Base-by-base conservation (phyloP, 169 alveolate species). In the Plasmodium fragile region DNA sequence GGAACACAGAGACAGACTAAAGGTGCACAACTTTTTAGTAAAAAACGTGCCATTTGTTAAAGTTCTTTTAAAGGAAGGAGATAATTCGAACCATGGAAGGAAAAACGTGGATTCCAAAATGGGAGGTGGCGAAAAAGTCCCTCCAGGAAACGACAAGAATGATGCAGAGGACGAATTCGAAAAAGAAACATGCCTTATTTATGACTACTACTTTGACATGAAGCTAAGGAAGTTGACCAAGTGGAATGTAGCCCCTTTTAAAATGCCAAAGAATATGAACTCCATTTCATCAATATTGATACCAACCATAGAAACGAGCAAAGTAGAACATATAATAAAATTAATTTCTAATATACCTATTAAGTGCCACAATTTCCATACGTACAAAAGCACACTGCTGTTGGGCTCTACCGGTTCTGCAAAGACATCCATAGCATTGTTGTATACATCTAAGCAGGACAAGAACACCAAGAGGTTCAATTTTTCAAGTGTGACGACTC, bases 341-440 rank as follows among this genome's bases (percentile, higher is more conserved):
- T 96, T 91, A 89, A 96, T 98, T 80, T 95, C 97, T 72, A 93
- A 82, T 65, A 92, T 97, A 30, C 98, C 98, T 43, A 95, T 91
- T 70, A 70, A 52, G n/a, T 91, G 92, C 39, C 69, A 81, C 65
- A 91, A 91, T 69, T 91, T 95, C 80, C 94, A 97, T 36, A 93
- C 97, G 32, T 93, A 94, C 94, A 96, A 97, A 89, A 93, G 98
- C 73, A 97, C 97, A 7, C 53, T 98, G 53, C 92, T 98, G 53
- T 97, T 98, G 39, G 99, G 99, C 82, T 99, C 99, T 81, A 95
- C 99, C 16, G 99, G 99, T 93, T 98, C 99, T 22, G 99, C 99
- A 10, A 98, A 98, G 95, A 98, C 99, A 13, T 98, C 99, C 3
- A 98, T 98, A 78, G 98, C 98, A 41, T 97, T 98, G 65, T 96